Evolutionary conservation across 345 rosid species (phyloP), one percentile per base, ranked within the genome.

Genomic region (Euphorbia tirucalli): DNA sequence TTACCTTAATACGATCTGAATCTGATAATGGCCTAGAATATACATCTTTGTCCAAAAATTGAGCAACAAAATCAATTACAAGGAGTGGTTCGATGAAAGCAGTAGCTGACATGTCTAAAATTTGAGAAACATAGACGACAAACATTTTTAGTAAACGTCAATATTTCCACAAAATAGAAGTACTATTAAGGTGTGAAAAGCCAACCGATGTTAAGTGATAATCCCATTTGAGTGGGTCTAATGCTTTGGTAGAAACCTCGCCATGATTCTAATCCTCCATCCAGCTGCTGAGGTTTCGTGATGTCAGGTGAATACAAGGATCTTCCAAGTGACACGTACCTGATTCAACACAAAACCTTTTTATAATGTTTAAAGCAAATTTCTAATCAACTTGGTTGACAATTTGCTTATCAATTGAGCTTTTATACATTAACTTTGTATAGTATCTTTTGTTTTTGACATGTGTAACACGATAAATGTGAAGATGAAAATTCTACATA

Each of bases 151-250:
- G 70, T 64, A 3, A 35, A 8, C 16, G 2, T 24, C 15, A 60
- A 61, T 22, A 8, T 35, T 19, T 28, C 46, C 7, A 18, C n/a
- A 32, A 48, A 35, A 48, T 35, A 43, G 21, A 10, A 35, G 39
- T 31, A 28, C 7, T 4, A 49, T 64, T 54, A 24, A 41, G 18
- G 22, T 27, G 6, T 37, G 56, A 2, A 18, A n/a, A 10, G 27
- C 18, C 18, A 50, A 83, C 86, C 86, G 50, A 83, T 80, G 57
- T 83, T 83, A 46, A 83, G 74, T 25, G 86, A 80, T 61, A 83
- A 55, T 61, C 84, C 84, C 84, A 83, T 80, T 74, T 83, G 84
- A 21, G 86, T 83, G 14, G 84, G 84, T 25, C 86, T 73, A 66
- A 83, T 78, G 41, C 84, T 83, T 70, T 83, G 84, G 69, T 83